Conservation (phyloP, 2,329 filamentous ascomycete genomes). For the Magnaporthales sp. region DNA sequence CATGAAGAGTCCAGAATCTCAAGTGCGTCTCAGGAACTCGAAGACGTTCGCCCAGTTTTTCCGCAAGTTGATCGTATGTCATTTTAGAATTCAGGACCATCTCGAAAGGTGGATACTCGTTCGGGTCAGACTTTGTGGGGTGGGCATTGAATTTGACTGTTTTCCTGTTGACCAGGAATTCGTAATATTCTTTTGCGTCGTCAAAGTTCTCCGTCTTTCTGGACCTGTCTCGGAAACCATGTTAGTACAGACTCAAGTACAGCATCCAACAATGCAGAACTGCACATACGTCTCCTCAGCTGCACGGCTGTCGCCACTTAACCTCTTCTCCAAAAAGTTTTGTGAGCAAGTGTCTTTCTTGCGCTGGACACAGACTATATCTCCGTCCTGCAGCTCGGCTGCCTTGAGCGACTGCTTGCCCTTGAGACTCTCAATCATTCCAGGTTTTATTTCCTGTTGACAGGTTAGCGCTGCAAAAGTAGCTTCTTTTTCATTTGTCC, state of each 20-base stretch:
- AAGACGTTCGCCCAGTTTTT: conserved; percentile 73
- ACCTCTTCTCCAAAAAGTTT: conserved; percentile 28
- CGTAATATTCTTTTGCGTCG: conserved; percentile 82
- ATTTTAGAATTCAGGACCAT: conserved; percentile 80
- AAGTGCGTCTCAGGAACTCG: conserved; percentile 76
- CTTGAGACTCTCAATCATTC: conserved; percentile 94
- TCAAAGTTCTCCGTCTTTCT: conserved; percentile 45
- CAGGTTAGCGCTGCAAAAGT: conserved; percentile 6
- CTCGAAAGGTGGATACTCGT: conserved; percentile 59
- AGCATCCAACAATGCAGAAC: neutral
- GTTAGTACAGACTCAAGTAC: neutral
- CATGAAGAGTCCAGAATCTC: conserved; percentile 82
- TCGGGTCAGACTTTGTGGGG: conserved; percentile 43
- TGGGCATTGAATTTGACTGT: conserved; percentile 70
- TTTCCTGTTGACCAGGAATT: conserved; percentile 81
- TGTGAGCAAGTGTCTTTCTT: conserved; percentile 29
- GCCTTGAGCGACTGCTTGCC: conserved; percentile 80
- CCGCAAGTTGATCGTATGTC: conserved; percentile 77
- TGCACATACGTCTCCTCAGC: conserved; percentile 23
- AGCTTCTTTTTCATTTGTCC: neutral
- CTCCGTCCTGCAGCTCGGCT: conserved; percentile 92
- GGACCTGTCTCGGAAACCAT: conserved; percentile 7
- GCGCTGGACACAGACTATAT: conserved; percentile 91
- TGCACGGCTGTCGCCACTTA: conserved; percentile 27
- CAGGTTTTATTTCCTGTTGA: conserved; percentile 79